Base-by-base conservation (phyloP, 805 yeast genomes). In the Saccharomycopsis javanensis region DNA sequence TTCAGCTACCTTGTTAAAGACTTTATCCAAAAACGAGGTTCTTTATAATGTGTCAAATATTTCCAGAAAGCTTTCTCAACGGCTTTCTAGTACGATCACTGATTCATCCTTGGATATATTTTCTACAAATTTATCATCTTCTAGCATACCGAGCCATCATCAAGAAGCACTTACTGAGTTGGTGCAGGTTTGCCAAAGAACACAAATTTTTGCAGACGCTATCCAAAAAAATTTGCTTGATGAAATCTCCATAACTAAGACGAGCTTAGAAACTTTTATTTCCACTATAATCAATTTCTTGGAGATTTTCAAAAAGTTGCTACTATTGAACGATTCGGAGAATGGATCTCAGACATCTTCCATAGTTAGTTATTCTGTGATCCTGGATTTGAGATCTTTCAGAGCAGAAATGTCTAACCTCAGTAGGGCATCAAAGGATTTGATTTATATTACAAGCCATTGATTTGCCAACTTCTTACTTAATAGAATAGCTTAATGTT, bases 371-470 rank as follows among this genome's bases (percentile, higher is more conserved):
- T 42, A 42, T 23, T 42, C 48, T 2, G 48, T 42, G 28, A 42
- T 55, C 25, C 48, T 23, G 25, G 57, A 50, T 15, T 51, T 55
- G 37, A 45, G 51, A 31, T 38, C 35, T 16, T 53, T 46, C 6
- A 38, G 57, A 27, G 51, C 45, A 13, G 57, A 55, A 35, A 55
- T 55, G 57, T 55, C 57, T 28, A 27, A 33, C 11, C 48, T 55
- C 15, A 35, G 50, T 7, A 55, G 51, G 37, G 37, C 54, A 13
- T 38, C 57, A 4, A 55, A 55, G 28, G 57, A 48, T 25, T 51
- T 55, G 27, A 50, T 55, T 31, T 48, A 50, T 23, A 55, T 55
- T 23, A 42, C 48, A 42, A 42, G 48, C 25, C 48, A 42, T 25
- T 42, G n/a, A 42, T 5, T 5, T 42, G 11, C 35, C 3, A 11